phyloP scores from a whole-genome alignment of 2,329 filamentous ascomycete species.

The Paecilomyces fulvus region DNA sequence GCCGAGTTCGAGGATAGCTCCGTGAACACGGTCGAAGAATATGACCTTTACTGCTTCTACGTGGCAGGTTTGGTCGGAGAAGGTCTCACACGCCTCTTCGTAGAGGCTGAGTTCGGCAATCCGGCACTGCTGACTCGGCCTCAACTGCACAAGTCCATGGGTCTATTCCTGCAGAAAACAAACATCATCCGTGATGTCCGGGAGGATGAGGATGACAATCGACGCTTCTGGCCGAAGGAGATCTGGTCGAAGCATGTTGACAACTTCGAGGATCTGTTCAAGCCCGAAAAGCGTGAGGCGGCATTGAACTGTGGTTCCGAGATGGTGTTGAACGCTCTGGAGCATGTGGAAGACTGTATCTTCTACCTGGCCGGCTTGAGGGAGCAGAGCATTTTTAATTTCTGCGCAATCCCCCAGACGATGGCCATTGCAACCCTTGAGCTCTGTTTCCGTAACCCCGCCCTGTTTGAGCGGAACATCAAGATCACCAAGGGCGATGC shows the following conservation, averaged over 20 bases:
- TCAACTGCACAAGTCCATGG: slow-evolving; percentile 88
- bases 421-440: slow-evolving; percentile 98
- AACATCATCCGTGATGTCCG: slow-evolving; percentile 96
- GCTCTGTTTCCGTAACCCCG: slow-evolving; percentile 82
- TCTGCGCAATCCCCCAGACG: slow-evolving; percentile 88
- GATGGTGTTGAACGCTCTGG: slow-evolving; percentile 85
- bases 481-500: slow-evolving; percentile 96
- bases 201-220: slow-evolving; percentile 79
- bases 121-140: slow-evolving; percentile 70
- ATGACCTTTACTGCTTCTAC: slow-evolving; percentile 96
- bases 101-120: slow-evolving; percentile 78
- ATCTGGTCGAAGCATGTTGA: slow-evolving; percentile 95
- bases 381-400: slow-evolving; percentile 98
- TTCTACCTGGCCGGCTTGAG: slow-evolving; percentile 93
- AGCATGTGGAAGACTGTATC: slow-evolving; percentile 84
- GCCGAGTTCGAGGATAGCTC: slow-evolving; percentile 72
- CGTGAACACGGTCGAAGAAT: slow-evolving; percentile 75
- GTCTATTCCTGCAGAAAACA: slow-evolving; percentile 92
- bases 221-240: slow-evolving; percentile 90
- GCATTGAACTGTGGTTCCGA: slow-evolving; percentile 83
- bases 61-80: slow-evolving; percentile 98
- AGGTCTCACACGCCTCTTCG: slow-evolving; percentile 82
- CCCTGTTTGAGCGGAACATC: slow-evolving; percentile 76
- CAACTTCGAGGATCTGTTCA: slow-evolving; percentile 82
- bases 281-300: slow-evolving; percentile 65